phyloP scores from a whole-genome alignment of 768 basidiomycete species.

The Dentipellis fragilis region DNA sequence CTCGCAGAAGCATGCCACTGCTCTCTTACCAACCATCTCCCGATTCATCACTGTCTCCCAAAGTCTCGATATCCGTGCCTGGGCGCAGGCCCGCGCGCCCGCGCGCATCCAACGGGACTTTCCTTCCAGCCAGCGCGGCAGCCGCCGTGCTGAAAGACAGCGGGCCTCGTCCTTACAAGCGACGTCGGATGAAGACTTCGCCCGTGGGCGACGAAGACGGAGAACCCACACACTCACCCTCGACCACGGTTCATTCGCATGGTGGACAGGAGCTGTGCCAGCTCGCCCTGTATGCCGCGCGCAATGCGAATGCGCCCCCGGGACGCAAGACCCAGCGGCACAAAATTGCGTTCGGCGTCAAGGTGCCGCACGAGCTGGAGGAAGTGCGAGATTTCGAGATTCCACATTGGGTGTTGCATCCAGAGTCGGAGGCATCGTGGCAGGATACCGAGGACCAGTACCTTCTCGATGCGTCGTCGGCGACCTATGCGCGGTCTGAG shows the following conservation, averaged over 20 bases:
- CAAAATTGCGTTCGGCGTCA: constrained; percentile 47
- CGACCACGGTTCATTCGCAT: constrained; percentile 2
- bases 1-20: background rate
- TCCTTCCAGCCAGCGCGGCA: background rate
- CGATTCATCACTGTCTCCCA: background rate
- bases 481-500: constrained; percentile 2
- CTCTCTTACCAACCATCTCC: too few species aligned
- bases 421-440: background rate
- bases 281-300: constrained; percentile 41
- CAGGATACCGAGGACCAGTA: background rate
- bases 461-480: background rate
- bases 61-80: background rate
- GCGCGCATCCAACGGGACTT: background rate
- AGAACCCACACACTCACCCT: constrained; percentile 6
- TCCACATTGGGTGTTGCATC: background rate
- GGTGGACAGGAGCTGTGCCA: constrained; percentile 17
- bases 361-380: constrained; percentile 7
- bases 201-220: background rate
- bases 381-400: constrained; percentile 10
- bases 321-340: constrained; percentile 43
- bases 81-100: background rate
- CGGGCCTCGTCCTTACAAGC: background rate
- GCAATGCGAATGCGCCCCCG: constrained; percentile 32
- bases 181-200: background rate
- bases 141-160: background rate